Base-by-base conservation (phyloP, 805 yeast species). In the Saccharomycopsis fermentans region DNA sequence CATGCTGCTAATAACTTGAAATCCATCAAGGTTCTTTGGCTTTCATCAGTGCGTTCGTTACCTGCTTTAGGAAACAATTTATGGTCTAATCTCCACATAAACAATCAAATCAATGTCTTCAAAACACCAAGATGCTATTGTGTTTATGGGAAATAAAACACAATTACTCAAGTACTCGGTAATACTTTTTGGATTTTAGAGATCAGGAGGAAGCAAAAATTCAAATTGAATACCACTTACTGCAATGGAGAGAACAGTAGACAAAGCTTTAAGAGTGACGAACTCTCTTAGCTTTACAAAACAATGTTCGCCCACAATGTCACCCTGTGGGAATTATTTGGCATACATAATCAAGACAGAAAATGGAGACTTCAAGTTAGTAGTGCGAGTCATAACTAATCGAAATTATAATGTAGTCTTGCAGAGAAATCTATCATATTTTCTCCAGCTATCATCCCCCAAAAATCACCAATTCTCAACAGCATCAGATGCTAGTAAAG, bases 311-410 rank as follows among this genome's bases (percentile, higher is more conserved):
- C 62, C 62, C 6, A 36, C 27, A 1, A 19, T 55, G 4, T 55
- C 63, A 2, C 57, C 56, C 1, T 54, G 58, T 24, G 59, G 59
- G 4, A 48, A 26, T 16, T 58, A 58, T 36, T 34, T 58, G 26
- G 63, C 61, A 9, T 60, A 60, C 54, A 47, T 57, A n/a, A 24
- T 36, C 19, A 19, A 16, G n/a, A 29, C 35, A 29, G 29, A 24
- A n/a, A 43, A 43, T 14, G 29, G n/a, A 5, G 11, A 32, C 6
- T 4, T 36, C 12, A 60, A 58, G 35, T 29, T 60, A 5, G 39
- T 60, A 27, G 59, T 60, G 14, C 29, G 63, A 26, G 24, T 36
- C 5, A 32, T 52, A 6, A 19, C 53, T 3, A 48, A 51, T 26
- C 14, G 29, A n/a, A 26, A 37, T 50, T 52, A 55, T 39, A 26